Evolutionary conservation across 192 early-diverging fungal species (phyloP).

Genomic region (Diversispora epigaea): DNA sequence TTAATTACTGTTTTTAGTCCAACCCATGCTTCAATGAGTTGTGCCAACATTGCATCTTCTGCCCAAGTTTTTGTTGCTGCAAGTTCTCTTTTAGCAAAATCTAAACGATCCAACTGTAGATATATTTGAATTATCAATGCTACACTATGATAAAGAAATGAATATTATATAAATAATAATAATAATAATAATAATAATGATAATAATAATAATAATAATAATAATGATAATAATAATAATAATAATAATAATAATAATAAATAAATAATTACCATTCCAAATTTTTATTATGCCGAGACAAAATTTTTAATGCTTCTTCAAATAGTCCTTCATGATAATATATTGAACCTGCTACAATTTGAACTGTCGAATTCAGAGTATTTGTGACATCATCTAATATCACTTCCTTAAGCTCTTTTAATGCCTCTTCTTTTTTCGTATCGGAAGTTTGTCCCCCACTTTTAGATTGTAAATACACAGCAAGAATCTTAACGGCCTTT

Average conservation of each 20-base stretch:
- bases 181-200: too few species aligned
- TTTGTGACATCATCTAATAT: constrained; percentile 56
- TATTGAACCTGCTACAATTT: constrained; percentile 64
- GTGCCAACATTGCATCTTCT: constrained; percentile 92
- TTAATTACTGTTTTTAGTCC: constrained; percentile 60
- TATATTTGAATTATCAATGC: constrained; percentile 77
- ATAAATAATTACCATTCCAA: constrained; percentile 70
- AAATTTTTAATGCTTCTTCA: constrained; percentile 71
- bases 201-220: background rate
- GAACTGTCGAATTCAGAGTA: constrained; percentile 54
- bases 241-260: background rate
- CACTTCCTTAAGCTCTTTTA: constrained; percentile 49
- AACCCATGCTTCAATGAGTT: constrained; percentile 90
- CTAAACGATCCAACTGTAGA: constrained; percentile 75
- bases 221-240: background rate
- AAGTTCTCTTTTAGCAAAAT: constrained; percentile 83
- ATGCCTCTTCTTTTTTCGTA: constrained; percentile 44
- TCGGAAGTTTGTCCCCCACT: background rate
- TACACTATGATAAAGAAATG: constrained; percentile 60
- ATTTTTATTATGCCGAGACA: constrained; percentile 70
- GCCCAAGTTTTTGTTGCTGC: constrained; percentile 81
- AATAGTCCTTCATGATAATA: constrained; percentile 55
- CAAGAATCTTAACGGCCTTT: constrained; percentile 64
- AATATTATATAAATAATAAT: too few species aligned
- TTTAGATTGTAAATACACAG: constrained; percentile 57